These are phyloP conservation scores for Dioscorea zingiberensis DNA, from an alignment of 106 monocot species.

Conservation along the genomic window DNA sequence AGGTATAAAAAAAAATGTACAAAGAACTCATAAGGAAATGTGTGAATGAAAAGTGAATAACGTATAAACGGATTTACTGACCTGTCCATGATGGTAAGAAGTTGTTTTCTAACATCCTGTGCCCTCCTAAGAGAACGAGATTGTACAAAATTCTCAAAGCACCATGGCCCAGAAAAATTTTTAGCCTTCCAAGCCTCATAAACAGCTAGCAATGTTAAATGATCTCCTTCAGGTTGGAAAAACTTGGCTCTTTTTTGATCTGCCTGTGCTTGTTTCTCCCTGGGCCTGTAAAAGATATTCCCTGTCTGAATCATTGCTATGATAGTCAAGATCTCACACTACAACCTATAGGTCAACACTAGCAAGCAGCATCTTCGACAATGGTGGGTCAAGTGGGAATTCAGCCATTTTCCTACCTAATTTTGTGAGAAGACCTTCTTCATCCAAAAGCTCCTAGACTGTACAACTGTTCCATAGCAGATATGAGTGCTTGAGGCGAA, in stretches of 20 bases:
- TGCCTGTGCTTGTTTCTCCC: conserved; percentile 96
- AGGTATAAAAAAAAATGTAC: too few relatives aligned
- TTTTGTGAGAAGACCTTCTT: conserved; percentile 88
- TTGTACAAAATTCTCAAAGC: conserved; percentile 97
- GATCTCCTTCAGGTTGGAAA: conserved; percentile 97
- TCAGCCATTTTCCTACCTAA: conserved; percentile 98
- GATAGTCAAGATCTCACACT: conserved; percentile 91
- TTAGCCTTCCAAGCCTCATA: conserved; percentile 99
- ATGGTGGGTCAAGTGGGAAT: conserved; percentile 84
- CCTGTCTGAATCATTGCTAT: conserved; percentile 96
- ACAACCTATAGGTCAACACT: conserved; percentile 97
- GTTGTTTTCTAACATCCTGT: conserved; percentile 94
- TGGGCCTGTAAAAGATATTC: conserved; percentile 94
- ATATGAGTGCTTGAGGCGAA: conserved; percentile 91
- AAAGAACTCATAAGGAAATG: too few relatives aligned
- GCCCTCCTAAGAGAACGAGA: conserved; percentile 88
- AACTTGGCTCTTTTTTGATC: conserved; percentile 97
- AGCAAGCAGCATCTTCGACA: conserved; percentile 89
- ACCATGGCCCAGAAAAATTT: conserved; percentile 99
- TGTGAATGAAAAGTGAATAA: too few relatives aligned
- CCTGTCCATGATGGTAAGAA: conserved; percentile 97
- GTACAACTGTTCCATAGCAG: conserved; percentile 93
- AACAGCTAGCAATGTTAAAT: conserved; percentile 87
- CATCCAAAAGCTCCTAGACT: conserved; percentile 91
- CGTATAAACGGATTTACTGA: conserved; percentile 20